Conservation (phyloP, 225 moss, liverwort and hornwort genomes). For the Marchantia paleacea region DNA sequence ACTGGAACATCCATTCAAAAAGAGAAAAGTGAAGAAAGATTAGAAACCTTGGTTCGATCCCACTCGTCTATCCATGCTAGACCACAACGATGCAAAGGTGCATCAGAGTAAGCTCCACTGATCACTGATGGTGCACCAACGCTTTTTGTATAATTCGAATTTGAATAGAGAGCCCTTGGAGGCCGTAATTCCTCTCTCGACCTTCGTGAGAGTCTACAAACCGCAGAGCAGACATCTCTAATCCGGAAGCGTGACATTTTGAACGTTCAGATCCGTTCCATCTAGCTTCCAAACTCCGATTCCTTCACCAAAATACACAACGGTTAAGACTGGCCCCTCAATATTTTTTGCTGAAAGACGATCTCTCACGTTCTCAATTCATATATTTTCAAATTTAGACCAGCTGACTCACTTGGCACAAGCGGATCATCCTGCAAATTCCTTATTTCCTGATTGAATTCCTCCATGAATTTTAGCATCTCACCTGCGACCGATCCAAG, state of each 20-base stretch:
- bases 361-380: too few species aligned
- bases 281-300: neutral
- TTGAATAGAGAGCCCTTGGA: neutral
- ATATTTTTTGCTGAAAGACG: neutral
- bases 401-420: too few species aligned
- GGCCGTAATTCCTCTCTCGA: neutral
- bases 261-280: slow-evolving; percentile 1
- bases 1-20: neutral
- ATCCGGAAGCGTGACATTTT: slow-evolving; percentile 9
- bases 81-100: neutral
- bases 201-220: neutral
- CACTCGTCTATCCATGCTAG: neutral
- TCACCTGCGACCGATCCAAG: too few species aligned
- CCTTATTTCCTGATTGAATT: too few species aligned
- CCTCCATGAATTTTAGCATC: too few species aligned
- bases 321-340: neutral
- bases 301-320: neutral
- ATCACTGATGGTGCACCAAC: neutral
- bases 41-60: slow-evolving; percentile 10
- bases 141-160: neutral
- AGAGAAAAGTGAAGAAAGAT: neutral
- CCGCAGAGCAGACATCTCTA: slow-evolving; percentile 4
- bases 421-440: too few species aligned
- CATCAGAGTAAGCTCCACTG: neutral
- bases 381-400: too few species aligned